Evolutionary conservation across 75 land plant species (phyloP), one percentile per base, ranked within the genome.

Genomic region (Pinus tabuliformis): DNA sequence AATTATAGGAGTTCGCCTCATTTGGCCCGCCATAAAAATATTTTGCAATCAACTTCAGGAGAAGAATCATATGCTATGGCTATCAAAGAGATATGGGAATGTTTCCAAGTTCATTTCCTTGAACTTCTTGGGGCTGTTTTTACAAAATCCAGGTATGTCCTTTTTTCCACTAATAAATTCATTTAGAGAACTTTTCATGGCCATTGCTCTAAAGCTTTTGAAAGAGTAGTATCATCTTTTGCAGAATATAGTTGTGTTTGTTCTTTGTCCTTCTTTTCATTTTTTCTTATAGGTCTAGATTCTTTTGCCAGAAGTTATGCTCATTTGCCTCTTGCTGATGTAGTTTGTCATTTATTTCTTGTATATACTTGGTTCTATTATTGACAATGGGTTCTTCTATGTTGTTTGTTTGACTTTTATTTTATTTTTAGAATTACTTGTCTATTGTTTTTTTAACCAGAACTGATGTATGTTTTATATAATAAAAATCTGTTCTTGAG

Each of bases 31-130:
- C 20, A 39, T 33, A 20, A 6, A 20, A 21, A 39, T 37, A 39
- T 37, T 39, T 39, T 22, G 9, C 49, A 39, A 3, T 18, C 20
- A 68, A n/a, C 9, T 21, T 3, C 70, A 0, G 39, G 20, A 37
- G 45, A 20, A 18, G 28, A 65, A 26, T 65, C 70, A 65, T 37
- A 14, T 39, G 22, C 39, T 68, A 14, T 39, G 71, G 52, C 14
- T 20, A n/a, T 68, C n/a, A n/a, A 68, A 52, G 71, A 68, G 20
- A 22, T 68, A 39, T 68, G 71, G 71, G 71, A 68, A 45, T 68
- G 71, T n/a, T 68, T 68, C 22, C 52, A 68, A 68, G 71, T 20
- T 68, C 71, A 68, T 68, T 42, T 68, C 22, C 36, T 68, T 42
- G 49, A 68, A 68, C 18, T 68, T 37, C 8, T 68, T 17, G 45